Base-by-base conservation (phyloP, 2,329 filamentous ascomycete species). In the Ophiognomonia clavigignenti-juglandacearum region DNA sequence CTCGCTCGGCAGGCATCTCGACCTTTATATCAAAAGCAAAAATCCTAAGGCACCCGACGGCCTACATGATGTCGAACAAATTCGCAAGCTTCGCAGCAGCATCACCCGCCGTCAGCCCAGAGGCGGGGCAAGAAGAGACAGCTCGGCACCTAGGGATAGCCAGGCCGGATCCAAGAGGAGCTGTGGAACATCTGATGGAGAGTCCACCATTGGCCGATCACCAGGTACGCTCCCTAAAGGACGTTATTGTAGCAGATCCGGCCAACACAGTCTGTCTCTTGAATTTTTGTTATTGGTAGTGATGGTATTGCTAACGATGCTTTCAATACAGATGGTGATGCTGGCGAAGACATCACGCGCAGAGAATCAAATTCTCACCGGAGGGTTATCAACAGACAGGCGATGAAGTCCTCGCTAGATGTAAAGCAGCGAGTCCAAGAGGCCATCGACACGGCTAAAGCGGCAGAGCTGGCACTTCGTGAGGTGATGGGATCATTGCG, bases 21-120 rank as follows among this genome's bases (percentile, higher is more conserved):
- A 97, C 64, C 80, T 96, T 32, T 96, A 95, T 65, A 91, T 96
- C 59, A 91, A 90, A 61, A 85, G 90, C 50, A 95, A 90, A 70
- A 96, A 96, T 64, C 89, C 92, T 1, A 93, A 91, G 66, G 77
- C 84, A 1, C 72, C 86, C 6, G 92, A 97, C 67, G 91, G 91
- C 41, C 70, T 96, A 38, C 92, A 97, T 67, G 77, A 95, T 69
- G 88, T 96, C 49, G 88, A 92, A 7, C 88, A 88, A 65, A 97
- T 97, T 59, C 79, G 80, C 56, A 88, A 86, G 65, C 72, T 95
- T 59, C 82, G 92, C 44, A 88, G 88, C 37, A 79, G 82, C 52
- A 95, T 97, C 64, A 97, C 92, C 22, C 77, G 92, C 54, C 78
- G 92, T 50, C 89, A 96, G 62, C 83, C 88, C 2, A 80, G 88